A percentile compares a stretch with the other conserved stretches of the same genome.
phyloP scores from a whole-genome alignment of 306 rosid species.

The Dicorynia guianensis region DNA sequence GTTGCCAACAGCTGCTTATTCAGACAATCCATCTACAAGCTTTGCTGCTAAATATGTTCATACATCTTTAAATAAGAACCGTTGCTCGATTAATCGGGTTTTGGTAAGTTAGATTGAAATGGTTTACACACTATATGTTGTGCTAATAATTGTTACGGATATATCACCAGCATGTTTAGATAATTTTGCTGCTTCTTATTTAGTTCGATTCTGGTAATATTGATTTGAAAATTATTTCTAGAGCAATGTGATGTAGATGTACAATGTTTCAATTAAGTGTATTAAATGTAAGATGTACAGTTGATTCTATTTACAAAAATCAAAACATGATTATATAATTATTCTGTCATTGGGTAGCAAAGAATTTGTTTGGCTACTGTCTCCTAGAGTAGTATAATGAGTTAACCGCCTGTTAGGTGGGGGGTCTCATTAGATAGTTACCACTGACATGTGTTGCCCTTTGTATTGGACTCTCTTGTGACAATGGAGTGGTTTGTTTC shows the following conservation, averaged over 20 bases:
- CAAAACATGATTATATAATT: background rate
- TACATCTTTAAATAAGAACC: conserved; percentile 93
- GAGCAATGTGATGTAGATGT: conserved; percentile 8
- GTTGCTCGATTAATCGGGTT: conserved; percentile 90
- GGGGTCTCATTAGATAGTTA: background rate
- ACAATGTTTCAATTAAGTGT: background rate
- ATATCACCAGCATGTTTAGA: conserved; percentile 21
- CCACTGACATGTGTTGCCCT: background rate
- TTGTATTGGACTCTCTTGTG: background rate
- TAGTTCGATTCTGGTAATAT: too few species aligned
- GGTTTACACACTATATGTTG: conserved; percentile 18
- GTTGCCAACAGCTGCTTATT: conserved; percentile 87
- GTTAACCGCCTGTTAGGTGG: conserved; percentile 21
- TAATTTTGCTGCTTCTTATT: conserved; percentile 15
- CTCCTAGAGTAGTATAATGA: conserved; percentile 15
- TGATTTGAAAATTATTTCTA: background rate
- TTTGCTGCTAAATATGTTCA: conserved; percentile 95
- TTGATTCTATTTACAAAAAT: conserved; percentile 6
- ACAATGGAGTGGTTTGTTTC: background rate
- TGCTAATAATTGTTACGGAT: conserved; percentile 27
- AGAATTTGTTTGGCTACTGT: background rate
- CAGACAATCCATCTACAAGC: conserved; percentile 97
- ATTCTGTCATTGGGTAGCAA: conserved; percentile 11
- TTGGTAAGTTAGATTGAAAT: conserved; percentile 68
- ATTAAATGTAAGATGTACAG: conserved; percentile 6